Percentiles rank a stretch among this genome's conserved stretches.
phyloP scores from a whole-genome alignment of 352 stramenopile species.

The Pythium pectinolyticum region DNA sequence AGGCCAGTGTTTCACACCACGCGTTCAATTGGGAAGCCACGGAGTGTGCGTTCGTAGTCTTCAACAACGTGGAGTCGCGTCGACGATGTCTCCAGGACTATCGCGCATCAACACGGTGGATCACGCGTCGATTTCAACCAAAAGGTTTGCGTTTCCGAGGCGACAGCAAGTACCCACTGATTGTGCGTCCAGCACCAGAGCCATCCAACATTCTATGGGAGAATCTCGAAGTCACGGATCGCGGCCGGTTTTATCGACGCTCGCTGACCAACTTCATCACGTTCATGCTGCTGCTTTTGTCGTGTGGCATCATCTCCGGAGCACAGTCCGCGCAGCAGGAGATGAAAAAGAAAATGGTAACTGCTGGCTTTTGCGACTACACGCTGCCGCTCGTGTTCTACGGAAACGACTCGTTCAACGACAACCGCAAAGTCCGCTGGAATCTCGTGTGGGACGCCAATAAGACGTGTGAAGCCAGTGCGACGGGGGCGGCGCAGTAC shows the following conservation, averaged over 20 bases:
- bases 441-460: slow-evolving; percentile 56
- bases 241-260: slow-evolving; percentile 57
- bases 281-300: slow-evolving; percentile 71
- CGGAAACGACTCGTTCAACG: slow-evolving; percentile 35
- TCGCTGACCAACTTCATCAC: slow-evolving; percentile 73
- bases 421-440: slow-evolving; percentile 33
- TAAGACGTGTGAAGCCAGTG: slow-evolving; percentile 37
- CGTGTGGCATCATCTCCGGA: slow-evolving; percentile 69
- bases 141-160: slow-evolving; percentile 58
- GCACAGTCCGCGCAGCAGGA: slow-evolving; percentile 68
- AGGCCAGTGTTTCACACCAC: slow-evolving; percentile 21
- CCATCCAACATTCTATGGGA: slow-evolving; percentile 89
- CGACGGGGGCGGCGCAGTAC: slow-evolving; percentile 36
- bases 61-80: slow-evolving; percentile 83
- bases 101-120: slow-evolving; percentile 41
- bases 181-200: slow-evolving; percentile 59
- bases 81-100: slow-evolving; percentile 82
- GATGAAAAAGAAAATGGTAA: slow-evolving; percentile 71
- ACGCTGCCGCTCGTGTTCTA: slow-evolving; percentile 65
- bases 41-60: slow-evolving; percentile 85
- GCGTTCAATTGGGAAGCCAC: slow-evolving; percentile 63
- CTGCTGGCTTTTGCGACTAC: slow-evolving; percentile 54
- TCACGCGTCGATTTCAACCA: slow-evolving; percentile 53
- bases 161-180: slow-evolving; percentile 42
- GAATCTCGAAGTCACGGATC: slow-evolving; percentile 74